Evolutionary conservation across 495 filamentous ascomycete genomes (phyloP), one percentile per base, ranked within the genome.

Genomic region (Paragyromitra xinjiangensis): DNA sequence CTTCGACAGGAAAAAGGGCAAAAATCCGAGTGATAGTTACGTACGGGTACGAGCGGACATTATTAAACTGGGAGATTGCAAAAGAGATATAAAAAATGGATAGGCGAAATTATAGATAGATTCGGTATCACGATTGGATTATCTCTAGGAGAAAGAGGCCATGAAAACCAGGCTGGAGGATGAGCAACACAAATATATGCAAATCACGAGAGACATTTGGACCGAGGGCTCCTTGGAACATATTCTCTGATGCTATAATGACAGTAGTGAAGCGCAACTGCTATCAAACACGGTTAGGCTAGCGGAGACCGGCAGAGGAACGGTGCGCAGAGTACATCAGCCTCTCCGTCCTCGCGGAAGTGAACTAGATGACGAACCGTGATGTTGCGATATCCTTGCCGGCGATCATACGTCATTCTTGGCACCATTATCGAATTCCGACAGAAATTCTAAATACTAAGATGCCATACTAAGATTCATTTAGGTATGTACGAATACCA

Each of bases 371-470:
- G 73, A 76, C 58, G 73, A 76, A 71, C 45, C 16, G 40, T 55
- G 73, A 75, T 69, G 58, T 45, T 26, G 45, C 9, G 55, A 85
- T 78, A 78, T 79, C 77, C 75, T 79, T 78, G 75, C 53, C 61
- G 68, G 62, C 42, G 74, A 79, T 78, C 77, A 56, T 78, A 79
- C 77, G 77, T 79, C 77, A 79, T 79, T 72, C 75, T 79, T 79
- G 67, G 77, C 77, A 79, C 26, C 16, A 56, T 59, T 22, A 63
- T 59, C 39, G 26, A 14, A 34, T 22, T 11, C 11, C 4, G 34
- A 55, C 22, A 42, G 34, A 59, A 34, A 63, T 45, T 58, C 24
- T 39, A 55, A 39, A 48, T 34, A 34, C 29, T 34, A 16, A 76
- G 29, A 64, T 44, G 40, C 66, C 69, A 73, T 58, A 45, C 51